Evolutionary conservation across 306 rosid genomes (phyloP).

Genomic region (Argentina anserina): DNA sequence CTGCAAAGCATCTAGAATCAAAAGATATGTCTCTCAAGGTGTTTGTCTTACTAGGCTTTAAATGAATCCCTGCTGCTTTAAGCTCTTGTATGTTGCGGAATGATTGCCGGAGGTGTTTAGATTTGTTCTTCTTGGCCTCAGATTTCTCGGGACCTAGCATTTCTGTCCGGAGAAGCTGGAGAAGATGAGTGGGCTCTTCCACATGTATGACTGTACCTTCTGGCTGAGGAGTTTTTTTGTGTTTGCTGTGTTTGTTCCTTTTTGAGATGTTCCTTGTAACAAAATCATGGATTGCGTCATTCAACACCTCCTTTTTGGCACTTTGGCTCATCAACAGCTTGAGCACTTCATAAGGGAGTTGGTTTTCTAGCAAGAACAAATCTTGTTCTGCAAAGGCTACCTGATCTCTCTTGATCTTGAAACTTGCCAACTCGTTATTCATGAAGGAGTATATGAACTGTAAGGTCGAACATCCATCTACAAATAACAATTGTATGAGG

Average conservation of each 20-base stretch:
- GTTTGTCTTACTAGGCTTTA: neutral
- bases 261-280: neutral
- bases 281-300: accelerated
- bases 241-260: neutral
- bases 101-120: neutral
- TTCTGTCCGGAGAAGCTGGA: neutral
- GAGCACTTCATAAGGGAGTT: constrained; percentile 25
- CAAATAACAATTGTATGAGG: constrained; percentile 12
- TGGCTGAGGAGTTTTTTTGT: neutral
- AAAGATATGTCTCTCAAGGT: constrained; percentile 12
- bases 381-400: constrained; percentile 9
- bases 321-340: neutral
- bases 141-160: neutral
- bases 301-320: accelerated
- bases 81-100: constrained; percentile 24
- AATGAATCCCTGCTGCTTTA: constrained; percentile 14
- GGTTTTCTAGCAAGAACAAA: constrained; percentile 33
- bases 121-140: accelerated
- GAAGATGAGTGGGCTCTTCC: constrained; percentile 16
- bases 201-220: accelerated
- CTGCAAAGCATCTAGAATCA: neutral
- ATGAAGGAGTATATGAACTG: neutral
- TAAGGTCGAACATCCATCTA: constrained; percentile 6
- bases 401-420: neutral
- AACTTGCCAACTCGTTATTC: accelerated